Evolutionary conservation across 2,329 filamentous ascomycete genomes (phyloP).

Genomic region (Paraconiothyrium sp.): DNA sequence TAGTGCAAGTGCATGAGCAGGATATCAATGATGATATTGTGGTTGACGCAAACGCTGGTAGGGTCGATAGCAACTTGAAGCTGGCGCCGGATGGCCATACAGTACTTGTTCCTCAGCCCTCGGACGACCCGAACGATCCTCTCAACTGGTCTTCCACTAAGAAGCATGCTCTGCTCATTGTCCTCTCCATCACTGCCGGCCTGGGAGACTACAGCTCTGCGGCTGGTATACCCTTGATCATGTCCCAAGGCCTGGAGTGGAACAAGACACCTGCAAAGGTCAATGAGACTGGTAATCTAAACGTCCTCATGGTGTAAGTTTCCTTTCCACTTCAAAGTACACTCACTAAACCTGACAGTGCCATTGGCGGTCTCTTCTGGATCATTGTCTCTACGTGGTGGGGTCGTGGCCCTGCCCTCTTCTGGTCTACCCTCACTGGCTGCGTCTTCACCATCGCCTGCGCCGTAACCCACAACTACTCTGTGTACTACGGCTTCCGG

Average conservation of each 20-base stretch:
- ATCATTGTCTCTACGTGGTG: constrained; percentile 29
- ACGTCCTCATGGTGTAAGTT: constrained; percentile 61
- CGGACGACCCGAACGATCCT: constrained; percentile 58
- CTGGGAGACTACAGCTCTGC: constrained; percentile 61
- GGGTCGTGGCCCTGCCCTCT: constrained; percentile 52
- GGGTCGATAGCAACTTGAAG: constrained; percentile 42
- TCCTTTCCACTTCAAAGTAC: not conserved
- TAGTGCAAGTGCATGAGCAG: constrained; percentile 27
- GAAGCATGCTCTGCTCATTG: constrained; percentile 60
- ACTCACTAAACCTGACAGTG: constrained; percentile 24
- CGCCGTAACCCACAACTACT: constrained; percentile 46
- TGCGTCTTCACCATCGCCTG: constrained; percentile 52
- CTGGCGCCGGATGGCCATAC: constrained; percentile 52
- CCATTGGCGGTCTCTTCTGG: constrained; percentile 49
- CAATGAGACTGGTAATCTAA: constrained; percentile 63
- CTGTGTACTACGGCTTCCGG: constrained; percentile 49
- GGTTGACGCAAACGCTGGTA: constrained; percentile 32
- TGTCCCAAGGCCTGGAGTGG: constrained; percentile 56
- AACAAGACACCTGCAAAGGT: constrained; percentile 58
- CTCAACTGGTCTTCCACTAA: constrained; percentile 61
- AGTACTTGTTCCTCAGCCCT: constrained; percentile 63
- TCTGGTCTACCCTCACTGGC: constrained; percentile 56
- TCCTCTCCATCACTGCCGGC: constrained; percentile 59
- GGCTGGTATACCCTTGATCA: constrained; percentile 41
- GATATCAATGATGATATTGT: constrained; percentile 31